These are phyloP conservation scores for Trametopsis cervina DNA, from an alignment of 768 basidiomycete species.

Conservation along the genomic window DNA sequence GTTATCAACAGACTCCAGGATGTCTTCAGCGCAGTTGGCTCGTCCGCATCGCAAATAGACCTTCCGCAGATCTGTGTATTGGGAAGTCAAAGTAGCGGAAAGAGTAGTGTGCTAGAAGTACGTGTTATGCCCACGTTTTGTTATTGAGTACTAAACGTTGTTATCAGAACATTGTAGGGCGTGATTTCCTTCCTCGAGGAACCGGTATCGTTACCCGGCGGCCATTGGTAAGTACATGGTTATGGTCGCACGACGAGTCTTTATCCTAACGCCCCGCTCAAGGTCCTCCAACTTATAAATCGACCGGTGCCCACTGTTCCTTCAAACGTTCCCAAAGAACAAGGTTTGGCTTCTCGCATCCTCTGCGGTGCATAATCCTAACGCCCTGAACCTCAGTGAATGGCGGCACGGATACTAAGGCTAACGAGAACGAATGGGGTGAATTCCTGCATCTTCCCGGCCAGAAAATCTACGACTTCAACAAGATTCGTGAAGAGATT, in stretches of 20 bases:
- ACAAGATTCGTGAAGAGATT: constrained; percentile 95
- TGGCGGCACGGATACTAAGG: constrained; percentile 57
- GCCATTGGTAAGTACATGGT: constrained; percentile 62
- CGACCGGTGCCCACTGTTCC: constrained; percentile 48
- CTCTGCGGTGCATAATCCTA: neutral
- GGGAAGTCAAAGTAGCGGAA: constrained; percentile 88
- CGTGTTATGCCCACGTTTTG: constrained; percentile 13
- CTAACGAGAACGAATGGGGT: constrained; percentile 96
- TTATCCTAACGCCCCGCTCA: constrained; percentile 2
- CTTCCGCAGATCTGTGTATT: constrained; percentile 89
- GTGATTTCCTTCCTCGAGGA: constrained; percentile 98
- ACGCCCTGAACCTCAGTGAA: constrained; percentile 19
- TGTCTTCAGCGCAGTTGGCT: constrained; percentile 81
- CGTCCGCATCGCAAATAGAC: constrained; percentile 74
- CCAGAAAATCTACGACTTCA: constrained; percentile 97
- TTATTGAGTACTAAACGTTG: neutral
- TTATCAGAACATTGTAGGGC: constrained; percentile 87
- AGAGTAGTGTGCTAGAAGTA: constrained; percentile 90
- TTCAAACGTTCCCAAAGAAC: constrained; percentile 28
- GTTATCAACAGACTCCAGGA: constrained; percentile 89
- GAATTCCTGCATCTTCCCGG: constrained; percentile 96
- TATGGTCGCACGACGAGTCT: neutral
- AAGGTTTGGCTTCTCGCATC: neutral
- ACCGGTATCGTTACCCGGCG: constrained; percentile 97
- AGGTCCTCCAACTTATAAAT: constrained; percentile 95